Evolutionary conservation across 495 filamentous ascomycete species (phyloP).

Genomic region (Collariella sp.): DNA sequence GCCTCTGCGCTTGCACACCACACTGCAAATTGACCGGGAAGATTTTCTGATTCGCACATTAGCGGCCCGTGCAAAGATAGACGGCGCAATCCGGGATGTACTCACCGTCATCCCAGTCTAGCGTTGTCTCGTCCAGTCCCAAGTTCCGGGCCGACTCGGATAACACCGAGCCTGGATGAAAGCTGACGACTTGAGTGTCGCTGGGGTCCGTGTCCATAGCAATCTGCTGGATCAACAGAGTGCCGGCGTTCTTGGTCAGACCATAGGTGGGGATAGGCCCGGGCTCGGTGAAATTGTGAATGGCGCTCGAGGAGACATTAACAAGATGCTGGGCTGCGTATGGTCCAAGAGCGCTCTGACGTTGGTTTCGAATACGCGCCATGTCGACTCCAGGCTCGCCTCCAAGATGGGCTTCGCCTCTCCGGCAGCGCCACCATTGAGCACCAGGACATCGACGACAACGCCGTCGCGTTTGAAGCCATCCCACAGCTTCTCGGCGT

Average conservation of each 20-base stretch:
- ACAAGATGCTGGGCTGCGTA: conserved; percentile 30
- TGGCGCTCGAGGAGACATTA: conserved; percentile 28
- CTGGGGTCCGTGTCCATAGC: conserved; percentile 24
- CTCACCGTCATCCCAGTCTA: conserved; percentile 33
- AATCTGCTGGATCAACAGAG: conserved; percentile 29
- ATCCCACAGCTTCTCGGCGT: conserved; percentile 28
- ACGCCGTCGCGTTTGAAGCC: conserved; percentile 21
- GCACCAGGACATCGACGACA: conserved; percentile 33
- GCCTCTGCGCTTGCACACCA: conserved; percentile 44
- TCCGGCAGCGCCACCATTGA: conserved; percentile 26
- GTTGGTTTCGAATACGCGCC: conserved; percentile 28
- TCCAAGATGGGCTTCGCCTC: conserved; percentile 4
- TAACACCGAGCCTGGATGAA: conserved; percentile 36
- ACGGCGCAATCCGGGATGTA: background rate
- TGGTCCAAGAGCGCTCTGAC: conserved; percentile 29
- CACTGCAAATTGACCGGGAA: conserved; percentile 41
- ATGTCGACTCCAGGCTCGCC: conserved; percentile 13
- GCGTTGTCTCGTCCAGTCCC: conserved; percentile 12
- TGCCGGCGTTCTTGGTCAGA: conserved; percentile 34
- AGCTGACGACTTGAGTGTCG: conserved; percentile 36
- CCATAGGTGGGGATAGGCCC: conserved; percentile 19
- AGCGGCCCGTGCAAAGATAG: background rate
- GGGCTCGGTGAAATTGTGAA: conserved; percentile 18
- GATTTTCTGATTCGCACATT: conserved; percentile 2
- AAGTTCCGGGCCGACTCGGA: conserved; percentile 19